phyloP scores from a whole-genome alignment of 805 yeast species.

The Pichia deserticola region DNA sequence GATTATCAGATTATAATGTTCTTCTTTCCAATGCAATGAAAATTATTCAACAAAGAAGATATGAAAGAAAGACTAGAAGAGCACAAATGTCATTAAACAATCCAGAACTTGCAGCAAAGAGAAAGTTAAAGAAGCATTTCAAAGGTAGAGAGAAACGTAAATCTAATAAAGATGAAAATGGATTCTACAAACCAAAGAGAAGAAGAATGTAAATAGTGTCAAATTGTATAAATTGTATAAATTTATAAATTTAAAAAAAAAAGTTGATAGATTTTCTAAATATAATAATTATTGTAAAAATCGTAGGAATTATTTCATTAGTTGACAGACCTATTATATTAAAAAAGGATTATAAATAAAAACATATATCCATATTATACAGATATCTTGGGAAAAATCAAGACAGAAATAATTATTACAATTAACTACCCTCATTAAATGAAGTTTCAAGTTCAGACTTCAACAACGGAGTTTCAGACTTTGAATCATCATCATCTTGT shows the following conservation, averaged over 20 bases:
- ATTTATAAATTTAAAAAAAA: too few species aligned
- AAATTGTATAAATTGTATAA: too few species aligned
- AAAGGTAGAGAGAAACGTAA: conserved; percentile 72
- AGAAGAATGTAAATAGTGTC: conserved; percentile 25
- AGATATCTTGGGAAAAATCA: neutral
- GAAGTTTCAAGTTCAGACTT: conserved; percentile 5
- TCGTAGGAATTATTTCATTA: too few species aligned
- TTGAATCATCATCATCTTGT: conserved; percentile 4
- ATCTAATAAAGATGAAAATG: conserved; percentile 67
- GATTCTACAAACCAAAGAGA: conserved; percentile 61
- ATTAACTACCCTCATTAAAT: neutral
- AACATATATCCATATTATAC: neutral
- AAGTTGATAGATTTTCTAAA: too few species aligned
- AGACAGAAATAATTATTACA: neutral
- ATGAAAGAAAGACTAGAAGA: conserved; percentile 67
- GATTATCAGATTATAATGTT: conserved; percentile 59
- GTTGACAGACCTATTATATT: too few species aligned
- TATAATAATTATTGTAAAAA: too few species aligned
- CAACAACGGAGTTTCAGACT: neutral
- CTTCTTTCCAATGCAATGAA: conserved; percentile 59
- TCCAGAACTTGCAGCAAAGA: conserved; percentile 76
- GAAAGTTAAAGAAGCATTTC: conserved; percentile 70
- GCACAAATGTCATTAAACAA: conserved; percentile 68
- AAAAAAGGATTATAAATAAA: neutral
- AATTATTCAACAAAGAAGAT: conserved; percentile 52